Evolutionary conservation across 768 basidiomycete genomes (phyloP).

Genomic region (Leccinum incarnatum): DNA sequence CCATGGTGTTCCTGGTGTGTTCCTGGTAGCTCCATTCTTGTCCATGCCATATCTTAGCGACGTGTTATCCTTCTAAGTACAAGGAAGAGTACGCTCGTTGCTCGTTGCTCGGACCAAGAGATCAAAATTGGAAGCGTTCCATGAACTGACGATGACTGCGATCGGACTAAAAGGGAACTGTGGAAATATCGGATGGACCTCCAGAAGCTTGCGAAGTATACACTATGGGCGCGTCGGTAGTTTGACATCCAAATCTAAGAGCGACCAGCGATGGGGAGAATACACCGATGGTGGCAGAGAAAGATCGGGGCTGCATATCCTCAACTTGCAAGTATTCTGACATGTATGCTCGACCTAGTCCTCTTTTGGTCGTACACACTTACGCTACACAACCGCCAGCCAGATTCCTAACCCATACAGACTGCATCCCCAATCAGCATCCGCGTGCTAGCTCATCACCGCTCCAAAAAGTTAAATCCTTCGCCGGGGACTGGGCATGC

Average conservation of each 20-base stretch:
- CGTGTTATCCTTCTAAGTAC: conserved; percentile 36
- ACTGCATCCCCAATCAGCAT: neutral
- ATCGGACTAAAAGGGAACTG: conserved; percentile 21
- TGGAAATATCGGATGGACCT: conserved; percentile 24
- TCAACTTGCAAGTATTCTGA: neutral
- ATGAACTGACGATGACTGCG: conserved; percentile 25
- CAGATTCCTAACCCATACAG: neutral
- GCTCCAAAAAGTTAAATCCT: neutral
- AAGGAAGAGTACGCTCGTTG: conserved; percentile 34
- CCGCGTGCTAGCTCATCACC: neutral
- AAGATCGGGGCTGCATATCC: neutral
- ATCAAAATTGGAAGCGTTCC: conserved; percentile 30
- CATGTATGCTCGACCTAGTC: neutral
- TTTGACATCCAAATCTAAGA: neutral
- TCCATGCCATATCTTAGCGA: conserved; percentile 28
- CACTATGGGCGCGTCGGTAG: neutral
- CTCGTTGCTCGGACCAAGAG: conserved; percentile 23
- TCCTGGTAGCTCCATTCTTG: too few relatives aligned
- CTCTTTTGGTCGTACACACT: too few relatives aligned
- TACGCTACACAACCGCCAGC: neutral
- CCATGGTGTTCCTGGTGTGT: too few relatives aligned
- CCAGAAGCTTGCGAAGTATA: conserved; percentile 19
- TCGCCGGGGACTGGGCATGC: neutral
- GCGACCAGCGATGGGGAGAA: neutral
- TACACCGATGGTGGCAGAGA: neutral